A percentile compares a stretch with the other conserved stretches of the same genome.
These are phyloP conservation scores for Pisolithus orientalis DNA, from an alignment of 768 basidiomycete genomes.

Conservation along the genomic window DNA sequence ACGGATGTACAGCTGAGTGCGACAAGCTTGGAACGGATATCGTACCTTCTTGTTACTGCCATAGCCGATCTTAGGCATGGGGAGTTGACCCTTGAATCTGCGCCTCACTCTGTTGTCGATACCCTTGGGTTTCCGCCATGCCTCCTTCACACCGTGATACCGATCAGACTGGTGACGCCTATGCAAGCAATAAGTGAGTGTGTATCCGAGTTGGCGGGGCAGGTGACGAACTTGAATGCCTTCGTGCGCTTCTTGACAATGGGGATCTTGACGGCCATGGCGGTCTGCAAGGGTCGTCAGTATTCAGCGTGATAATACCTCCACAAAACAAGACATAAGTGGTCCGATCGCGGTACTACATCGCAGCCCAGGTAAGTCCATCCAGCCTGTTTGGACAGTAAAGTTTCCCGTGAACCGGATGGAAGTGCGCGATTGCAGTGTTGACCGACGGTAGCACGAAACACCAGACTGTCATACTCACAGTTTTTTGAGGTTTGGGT, in stretches of 20 bases:
- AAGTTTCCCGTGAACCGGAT: neutral
- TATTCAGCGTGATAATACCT: neutral
- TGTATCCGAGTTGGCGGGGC: slow-evolving; percentile 1
- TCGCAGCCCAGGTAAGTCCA: slow-evolving; percentile 16
- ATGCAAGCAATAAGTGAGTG: slow-evolving; percentile 12
- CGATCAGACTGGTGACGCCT: slow-evolving; percentile 99
- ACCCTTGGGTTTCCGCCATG: slow-evolving; percentile 99
- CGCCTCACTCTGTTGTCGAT: slow-evolving; percentile 97
- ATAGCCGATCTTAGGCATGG: slow-evolving; percentile 91
- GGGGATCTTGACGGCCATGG: slow-evolving; percentile 48
- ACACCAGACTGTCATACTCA: slow-evolving; percentile 36
- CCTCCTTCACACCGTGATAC: slow-evolving; percentile 93
- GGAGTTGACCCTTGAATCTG: slow-evolving; percentile 90
- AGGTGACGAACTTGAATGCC: slow-evolving; percentile 77
- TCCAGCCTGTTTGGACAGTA: slow-evolving; percentile 11
- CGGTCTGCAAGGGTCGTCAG: slow-evolving; percentile 23
- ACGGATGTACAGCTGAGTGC: slow-evolving; percentile 2
- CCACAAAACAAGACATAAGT: neutral
- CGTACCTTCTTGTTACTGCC: slow-evolving; percentile 79
- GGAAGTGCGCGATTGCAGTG: neutral
- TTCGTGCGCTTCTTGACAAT: slow-evolving; percentile 98
- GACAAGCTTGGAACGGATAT: slow-evolving; percentile 1
- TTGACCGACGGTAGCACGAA: neutral
- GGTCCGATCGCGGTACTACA: slow-evolving; percentile 6
- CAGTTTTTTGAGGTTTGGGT: slow-evolving; percentile 46